Evolutionary conservation across 2,329 filamentous ascomycete genomes (phyloP), one percentile per base, ranked within the genome.

Genomic region (Hymenoscyphus infarciens): DNA sequence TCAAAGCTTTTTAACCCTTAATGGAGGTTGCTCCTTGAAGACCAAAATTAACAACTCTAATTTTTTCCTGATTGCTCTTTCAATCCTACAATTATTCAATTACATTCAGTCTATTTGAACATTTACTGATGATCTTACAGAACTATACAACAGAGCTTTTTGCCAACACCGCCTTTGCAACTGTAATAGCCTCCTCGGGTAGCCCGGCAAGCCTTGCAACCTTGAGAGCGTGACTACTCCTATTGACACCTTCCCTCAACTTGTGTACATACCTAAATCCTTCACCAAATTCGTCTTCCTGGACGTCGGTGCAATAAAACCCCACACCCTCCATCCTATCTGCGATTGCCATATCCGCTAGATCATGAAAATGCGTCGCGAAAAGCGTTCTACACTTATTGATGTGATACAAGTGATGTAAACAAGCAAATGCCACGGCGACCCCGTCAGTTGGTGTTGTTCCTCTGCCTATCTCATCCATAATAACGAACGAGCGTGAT

Each of bases 381-480:
- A 99, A 99, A 52, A 99, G 80, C 0, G 89, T 87, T 15, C 95
- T 85, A 73, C 90, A 92, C 73, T 82, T 81, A 74, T 95, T 97
- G 25, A 89, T 79, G 57, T 87, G 82, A 69, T 91, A 88, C 16
- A 99, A 80, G 75, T 98, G 92, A 72, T 94, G 85, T 57, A 99
- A 79, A 71, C 89, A 92, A 1, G 94, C 95, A 75, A 90, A 98
- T 0, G 92, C 92, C 1, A 99, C 89, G 0, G 95, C 95, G 1
- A 89, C 84, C 2, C 95, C 95, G 74, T 98, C 95, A 71, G 94
- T 89, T 0, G 94, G 92, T 22, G 95, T 97, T 0, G 96, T 99
- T 8, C 95, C 95, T 56, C 95, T 84, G 0, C 95, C 95, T 42
- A 99, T 91, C 79, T 99, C 95, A 75, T 99, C 95, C 94, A 99